Evolutionary conservation across 257 asterid species (phyloP), one percentile per base, ranked within the genome.

Genomic region (Solanum lignicaule): DNA sequence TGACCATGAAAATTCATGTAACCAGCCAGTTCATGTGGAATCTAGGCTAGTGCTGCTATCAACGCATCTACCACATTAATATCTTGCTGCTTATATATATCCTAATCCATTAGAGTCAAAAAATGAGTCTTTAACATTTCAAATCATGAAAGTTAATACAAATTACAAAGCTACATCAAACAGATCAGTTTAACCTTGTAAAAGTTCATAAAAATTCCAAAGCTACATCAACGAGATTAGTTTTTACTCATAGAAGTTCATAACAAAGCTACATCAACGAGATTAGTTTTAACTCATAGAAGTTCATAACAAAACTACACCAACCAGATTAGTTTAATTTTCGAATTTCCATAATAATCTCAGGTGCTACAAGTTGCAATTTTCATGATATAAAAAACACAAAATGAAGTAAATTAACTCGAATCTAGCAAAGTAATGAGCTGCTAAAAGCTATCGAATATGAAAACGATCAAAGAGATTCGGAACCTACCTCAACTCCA

Each of bases 401-500:
- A 71, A 16, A 71, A 15, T 7, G 13, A 15, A 31, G 39, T 16
- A 71, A 65, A 27, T 66, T 13, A 66, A 11, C 15, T n/a, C 7
- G 15, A 62, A 62, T 62, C 71, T 62, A 62, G 15, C 3, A 23
- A 25, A 25, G 7, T 5, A 25, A 5, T 25, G 20, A 65, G 31
- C 72, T 25, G 20, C 8, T 27, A 2, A 31, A 36, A 32, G 43
- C 8, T 18, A 4, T 4, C 36, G 25, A 18, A 25, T 65, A 65
- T 11, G 32, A 65, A 65, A 25, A 74, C 60, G 5, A 33, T 32
- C 7, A 11, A 20, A 55, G 25, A 15, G 46, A 5, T 7, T 41
- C 3, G 8, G 6, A 15, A 66, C 7, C 38, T 31, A 72, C 95
- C 95, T 90, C 91, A 36, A 92, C 95, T 68, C 89, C 96, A 35